Percentiles rank a stretch among this genome's conserved stretches.
phyloP scores from a whole-genome alignment of 2,329 filamentous ascomycete species.

The Fusarium nodosum region DNA sequence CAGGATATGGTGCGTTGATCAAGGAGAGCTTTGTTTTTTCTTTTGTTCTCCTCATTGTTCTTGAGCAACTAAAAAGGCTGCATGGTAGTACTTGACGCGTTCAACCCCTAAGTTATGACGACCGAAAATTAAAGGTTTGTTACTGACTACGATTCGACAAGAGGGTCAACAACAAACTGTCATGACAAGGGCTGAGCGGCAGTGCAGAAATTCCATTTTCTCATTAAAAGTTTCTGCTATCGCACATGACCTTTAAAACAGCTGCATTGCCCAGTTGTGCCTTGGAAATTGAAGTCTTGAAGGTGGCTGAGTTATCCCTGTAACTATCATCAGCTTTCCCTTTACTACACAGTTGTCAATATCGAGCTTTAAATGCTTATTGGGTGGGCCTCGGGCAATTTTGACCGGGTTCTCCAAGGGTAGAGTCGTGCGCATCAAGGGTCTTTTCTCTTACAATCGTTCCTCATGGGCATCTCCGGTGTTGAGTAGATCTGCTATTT shows the following conservation, averaged over 20 bases:
- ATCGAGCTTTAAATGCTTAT: neutral
- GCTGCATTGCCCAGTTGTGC: neutral
- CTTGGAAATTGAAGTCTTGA: neutral
- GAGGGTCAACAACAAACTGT: fast-evolving
- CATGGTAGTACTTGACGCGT: neutral
- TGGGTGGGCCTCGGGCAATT: constrained; percentile 1
- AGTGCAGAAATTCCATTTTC: too few species aligned
- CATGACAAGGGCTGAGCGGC: fast-evolving
- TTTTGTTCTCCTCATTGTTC: fast-evolving
- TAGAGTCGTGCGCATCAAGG: too few species aligned
- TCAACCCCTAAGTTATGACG: neutral
- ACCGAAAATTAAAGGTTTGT: too few species aligned
- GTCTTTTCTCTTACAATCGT: neutral
- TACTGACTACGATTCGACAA: fast-evolving
- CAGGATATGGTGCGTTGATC: fast-evolving
- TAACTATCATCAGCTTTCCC: neutral
- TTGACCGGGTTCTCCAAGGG: neutral
- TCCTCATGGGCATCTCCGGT: neutral
- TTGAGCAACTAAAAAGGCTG: fast-evolving
- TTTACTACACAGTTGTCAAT: too few species aligned
- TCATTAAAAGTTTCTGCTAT: neutral
- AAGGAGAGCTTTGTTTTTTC: too few species aligned
- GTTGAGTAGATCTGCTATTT: neutral
- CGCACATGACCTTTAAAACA: neutral
- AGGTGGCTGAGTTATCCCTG: neutral